These are phyloP conservation scores for Lactuca saligna DNA, from an alignment of 129 eudicot species.

Conservation along the genomic window DNA sequence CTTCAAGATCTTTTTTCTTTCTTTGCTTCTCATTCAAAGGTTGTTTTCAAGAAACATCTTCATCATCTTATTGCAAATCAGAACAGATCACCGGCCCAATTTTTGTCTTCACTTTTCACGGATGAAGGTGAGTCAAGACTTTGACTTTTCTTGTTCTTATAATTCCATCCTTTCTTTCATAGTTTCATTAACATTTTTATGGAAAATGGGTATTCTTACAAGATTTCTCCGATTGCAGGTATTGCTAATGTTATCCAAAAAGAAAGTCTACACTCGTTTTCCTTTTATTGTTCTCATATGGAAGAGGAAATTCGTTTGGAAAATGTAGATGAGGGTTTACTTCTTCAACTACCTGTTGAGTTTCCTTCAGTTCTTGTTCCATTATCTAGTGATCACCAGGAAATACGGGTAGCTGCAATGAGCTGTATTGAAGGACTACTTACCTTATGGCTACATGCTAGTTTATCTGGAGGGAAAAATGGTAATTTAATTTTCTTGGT, in stretches of 20 bases:
- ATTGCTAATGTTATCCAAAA: conserved; percentile 55
- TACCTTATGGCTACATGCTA: conserved; percentile 51
- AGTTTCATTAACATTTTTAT: neutral
- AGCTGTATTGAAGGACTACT: conserved; percentile 65
- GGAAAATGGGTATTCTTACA: neutral
- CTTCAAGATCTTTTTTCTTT: conserved; percentile 65
- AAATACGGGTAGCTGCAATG: conserved; percentile 71
- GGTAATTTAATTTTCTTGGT: conserved; percentile 39
- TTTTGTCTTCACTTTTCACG: conserved; percentile 59
- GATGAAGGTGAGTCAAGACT: conserved; percentile 44
- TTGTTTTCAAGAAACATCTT: conserved; percentile 58
- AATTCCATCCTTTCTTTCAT: neutral
- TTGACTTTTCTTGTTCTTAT: neutral
- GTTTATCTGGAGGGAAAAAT: conserved; percentile 40
- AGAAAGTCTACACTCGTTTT: conserved; percentile 67
- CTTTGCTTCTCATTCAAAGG: conserved; percentile 57
- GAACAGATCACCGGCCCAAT: conserved; percentile 46
- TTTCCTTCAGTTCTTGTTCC: conserved; percentile 79
- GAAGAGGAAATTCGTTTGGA: conserved; percentile 43
- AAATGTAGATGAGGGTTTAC: conserved; percentile 43
- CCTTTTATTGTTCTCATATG: conserved; percentile 49
- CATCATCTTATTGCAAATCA: conserved; percentile 48
- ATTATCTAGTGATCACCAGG: conserved; percentile 62
- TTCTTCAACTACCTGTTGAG: conserved; percentile 49
- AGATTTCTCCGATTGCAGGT: conserved; percentile 37